Percentiles rank a stretch among this genome's conserved stretches.
phyloP scores from a whole-genome alignment of 164 flowering plant species.

The Nymphaea thermarum region DNA sequence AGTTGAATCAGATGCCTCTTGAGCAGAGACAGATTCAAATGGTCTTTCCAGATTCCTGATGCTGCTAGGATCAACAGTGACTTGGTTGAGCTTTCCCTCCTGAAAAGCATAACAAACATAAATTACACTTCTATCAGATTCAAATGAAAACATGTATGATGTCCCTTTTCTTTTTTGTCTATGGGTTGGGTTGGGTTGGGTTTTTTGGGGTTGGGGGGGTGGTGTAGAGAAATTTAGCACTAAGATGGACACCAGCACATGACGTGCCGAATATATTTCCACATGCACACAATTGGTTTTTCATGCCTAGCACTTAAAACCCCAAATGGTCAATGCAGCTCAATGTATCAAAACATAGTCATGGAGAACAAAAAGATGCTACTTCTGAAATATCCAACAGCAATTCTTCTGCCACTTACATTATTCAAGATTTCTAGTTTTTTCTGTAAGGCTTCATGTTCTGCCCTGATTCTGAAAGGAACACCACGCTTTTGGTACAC shows the following conservation, averaged over 20 bases:
- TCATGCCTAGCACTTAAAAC: neutral
- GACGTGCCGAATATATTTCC: too few species aligned
- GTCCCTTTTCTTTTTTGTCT: too few species aligned
- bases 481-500: constrained; percentile 89
- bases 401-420: constrained; percentile 28
- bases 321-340: neutral
- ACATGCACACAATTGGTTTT: neutral
- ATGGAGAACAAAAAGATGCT: neutral
- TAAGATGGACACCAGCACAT: too few species aligned
- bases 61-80: constrained; percentile 47
- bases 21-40: constrained; percentile 27
- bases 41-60: constrained; percentile 77
- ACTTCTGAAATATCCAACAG: neutral
- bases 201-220: too few species aligned
- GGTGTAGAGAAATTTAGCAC: too few species aligned
- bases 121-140: neutral
- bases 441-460: constrained; percentile 85
- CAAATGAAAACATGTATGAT: neutral
- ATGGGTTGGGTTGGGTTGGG: too few species aligned
- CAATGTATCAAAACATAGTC: neutral
- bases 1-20: neutral
- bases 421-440: constrained; percentile 75
- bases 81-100: constrained; percentile 65
- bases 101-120: constrained; percentile 13
- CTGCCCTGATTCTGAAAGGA: constrained; percentile 89